Percentiles rank a stretch among this genome's conserved stretches.
phyloP scores from a whole-genome alignment of 1,139 yeast genomes.

The Geotrichum citri-aurantii region DNA sequence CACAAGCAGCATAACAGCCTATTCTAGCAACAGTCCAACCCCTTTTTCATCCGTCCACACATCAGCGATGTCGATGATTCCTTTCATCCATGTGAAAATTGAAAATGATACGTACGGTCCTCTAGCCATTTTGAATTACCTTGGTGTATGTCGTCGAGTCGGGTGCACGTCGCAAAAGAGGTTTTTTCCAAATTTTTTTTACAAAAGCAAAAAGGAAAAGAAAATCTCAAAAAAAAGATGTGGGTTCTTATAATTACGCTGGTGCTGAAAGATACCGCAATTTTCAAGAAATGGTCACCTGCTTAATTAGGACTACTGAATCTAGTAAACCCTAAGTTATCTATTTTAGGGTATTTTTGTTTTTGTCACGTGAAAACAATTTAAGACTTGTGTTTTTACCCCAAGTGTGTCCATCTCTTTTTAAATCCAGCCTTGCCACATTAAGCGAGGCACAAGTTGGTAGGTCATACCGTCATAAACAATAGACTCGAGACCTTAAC shows the following conservation, averaged over 20 bases:
- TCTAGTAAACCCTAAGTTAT: neutral
- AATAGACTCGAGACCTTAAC: too few relatives aligned
- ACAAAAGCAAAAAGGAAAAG: constrained; percentile 6
- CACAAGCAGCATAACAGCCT: neutral
- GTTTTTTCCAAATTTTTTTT: constrained; percentile 12
- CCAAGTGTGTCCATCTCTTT: too few relatives aligned
- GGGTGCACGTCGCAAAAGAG: constrained; percentile 18
- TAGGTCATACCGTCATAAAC: too few relatives aligned
- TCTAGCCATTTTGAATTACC: constrained; percentile 69
- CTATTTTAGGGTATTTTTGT: neutral
- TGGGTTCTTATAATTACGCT: neutral
- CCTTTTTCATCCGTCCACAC: neutral
- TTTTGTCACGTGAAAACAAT: too few relatives aligned
- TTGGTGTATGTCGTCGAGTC: constrained; percentile 14
- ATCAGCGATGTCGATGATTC: neutral
- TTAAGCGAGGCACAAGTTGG: too few relatives aligned
- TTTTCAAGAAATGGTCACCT: neutral
- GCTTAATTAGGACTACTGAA: neutral
- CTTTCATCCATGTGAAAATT: neutral
- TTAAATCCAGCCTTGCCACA: too few relatives aligned
- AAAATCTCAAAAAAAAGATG: neutral
- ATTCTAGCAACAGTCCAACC: neutral
- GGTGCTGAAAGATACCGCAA: neutral
- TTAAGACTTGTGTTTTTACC: too few relatives aligned
- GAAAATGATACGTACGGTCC: constrained; percentile 65